Conservation (phyloP, 352 stramenopile genomes). For the Paralagenidium karlingii region DNA sequence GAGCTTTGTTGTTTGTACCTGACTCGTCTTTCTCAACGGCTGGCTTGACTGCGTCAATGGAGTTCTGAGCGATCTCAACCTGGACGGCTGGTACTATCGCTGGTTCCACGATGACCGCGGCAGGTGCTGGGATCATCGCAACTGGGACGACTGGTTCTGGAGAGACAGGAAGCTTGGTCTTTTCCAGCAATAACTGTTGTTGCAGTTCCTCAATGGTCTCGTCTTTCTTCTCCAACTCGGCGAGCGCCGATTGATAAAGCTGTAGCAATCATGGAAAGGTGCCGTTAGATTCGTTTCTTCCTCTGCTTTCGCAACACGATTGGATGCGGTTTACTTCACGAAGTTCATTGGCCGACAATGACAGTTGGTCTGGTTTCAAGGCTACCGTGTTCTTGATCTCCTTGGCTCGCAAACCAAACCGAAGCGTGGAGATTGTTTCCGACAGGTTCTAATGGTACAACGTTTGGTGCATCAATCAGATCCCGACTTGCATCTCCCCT, state of each 20-base stretch:
- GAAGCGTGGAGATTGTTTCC: constrained; percentile 67
- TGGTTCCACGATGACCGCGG: too few species aligned
- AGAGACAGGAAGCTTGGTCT: too few species aligned
- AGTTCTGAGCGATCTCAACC: too few species aligned
- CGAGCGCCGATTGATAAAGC: constrained; percentile 56
- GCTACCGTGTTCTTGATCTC: constrained; percentile 66
- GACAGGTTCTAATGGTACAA: too few species aligned
- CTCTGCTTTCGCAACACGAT: constrained; percentile 4
- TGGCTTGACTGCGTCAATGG: too few species aligned
- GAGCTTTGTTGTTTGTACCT: too few species aligned
- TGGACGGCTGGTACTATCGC: too few species aligned
- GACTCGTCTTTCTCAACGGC: too few species aligned
- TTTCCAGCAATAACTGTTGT: constrained; percentile 20
- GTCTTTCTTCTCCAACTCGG: constrained; percentile 53
- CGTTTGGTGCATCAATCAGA: not conserved
- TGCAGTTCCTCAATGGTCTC: constrained; percentile 56
- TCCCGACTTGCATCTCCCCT: not conserved
- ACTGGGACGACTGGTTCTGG: too few species aligned
- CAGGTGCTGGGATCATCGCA: too few species aligned
- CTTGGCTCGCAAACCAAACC: constrained; percentile 58
- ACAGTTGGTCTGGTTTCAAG: constrained; percentile 16
- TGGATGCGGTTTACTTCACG: constrained; percentile 2
- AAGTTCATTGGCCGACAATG: not conserved
- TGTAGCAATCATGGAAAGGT: constrained; percentile 61
- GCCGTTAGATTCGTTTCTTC: constrained; percentile 9